Conservation (phyloP, 108 stramenopile species). For the Cyclostephanos tholiformis region DNA sequence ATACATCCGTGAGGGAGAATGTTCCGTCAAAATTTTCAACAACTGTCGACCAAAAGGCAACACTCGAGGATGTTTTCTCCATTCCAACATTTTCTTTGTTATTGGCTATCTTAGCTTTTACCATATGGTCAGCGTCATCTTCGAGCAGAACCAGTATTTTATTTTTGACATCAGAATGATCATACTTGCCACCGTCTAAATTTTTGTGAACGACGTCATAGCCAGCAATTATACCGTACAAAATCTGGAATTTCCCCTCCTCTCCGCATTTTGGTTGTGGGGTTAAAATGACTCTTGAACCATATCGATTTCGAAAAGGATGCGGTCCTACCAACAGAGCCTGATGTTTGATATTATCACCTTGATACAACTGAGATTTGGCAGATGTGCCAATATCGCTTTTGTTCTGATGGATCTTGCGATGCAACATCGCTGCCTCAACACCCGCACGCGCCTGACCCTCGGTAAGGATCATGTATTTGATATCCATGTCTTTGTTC, state of each 20-base stretch:
- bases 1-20: conserved; percentile 40
- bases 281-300: conserved; percentile 32
- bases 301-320: conserved; percentile 51
- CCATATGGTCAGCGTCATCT: not conserved
- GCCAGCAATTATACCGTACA: conserved; percentile 49
- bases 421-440: conserved; percentile 64
- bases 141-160: conserved; percentile 37
- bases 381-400: not conserved
- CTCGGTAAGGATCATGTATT: conserved; percentile 71
- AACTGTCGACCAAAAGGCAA: conserved; percentile 72
- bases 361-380: not conserved
- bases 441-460: conserved; percentile 81
- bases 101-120: not conserved
- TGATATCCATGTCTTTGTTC: conserved; percentile 22
- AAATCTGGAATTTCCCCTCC: conserved; percentile 13
- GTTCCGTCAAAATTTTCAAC: conserved; percentile 38
- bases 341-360: not conserved
- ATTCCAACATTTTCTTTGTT: conserved; percentile 20
- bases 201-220: conserved; percentile 14
- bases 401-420: conserved; percentile 7
- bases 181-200: not conserved
- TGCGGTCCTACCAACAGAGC: conserved; percentile 3
- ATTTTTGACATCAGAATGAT: conserved; percentile 3
- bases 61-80: conserved; percentile 42
- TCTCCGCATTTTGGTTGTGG: conserved; percentile 18